Evolutionary conservation across 345 rosid species (phyloP).

Genomic region (Euphorbia pulcherrima): DNA sequence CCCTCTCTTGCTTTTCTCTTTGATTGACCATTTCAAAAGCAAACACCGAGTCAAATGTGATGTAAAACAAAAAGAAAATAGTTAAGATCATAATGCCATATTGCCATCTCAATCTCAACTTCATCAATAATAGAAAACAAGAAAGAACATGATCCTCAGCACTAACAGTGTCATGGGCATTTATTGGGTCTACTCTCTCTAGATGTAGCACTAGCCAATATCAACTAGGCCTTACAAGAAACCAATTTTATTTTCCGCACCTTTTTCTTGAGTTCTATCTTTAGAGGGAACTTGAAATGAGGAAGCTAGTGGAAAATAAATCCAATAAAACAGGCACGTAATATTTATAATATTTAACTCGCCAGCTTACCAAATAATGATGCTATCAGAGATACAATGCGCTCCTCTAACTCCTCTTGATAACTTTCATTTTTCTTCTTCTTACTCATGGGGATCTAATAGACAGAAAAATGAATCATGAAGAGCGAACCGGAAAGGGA

Average conservation of each 20-base stretch:
- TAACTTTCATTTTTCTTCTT: constrained; percentile 80
- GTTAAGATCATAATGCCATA: not conserved
- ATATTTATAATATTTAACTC: constrained; percentile 24
- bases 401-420: constrained; percentile 90
- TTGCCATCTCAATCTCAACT: not conserved
- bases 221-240: not conserved
- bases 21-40: not conserved
- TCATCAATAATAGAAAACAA: not conserved
- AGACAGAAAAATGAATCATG: constrained; percentile 14
- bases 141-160: not conserved
- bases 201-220: not conserved
- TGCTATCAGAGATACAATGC: constrained; percentile 68
- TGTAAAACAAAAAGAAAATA: not conserved
- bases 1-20: not conserved
- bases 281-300: not conserved
- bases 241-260: not conserved
- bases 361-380: constrained; percentile 88
- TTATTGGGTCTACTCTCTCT: not conserved
- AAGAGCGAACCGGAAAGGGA: not conserved
- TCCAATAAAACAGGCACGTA: not conserved
- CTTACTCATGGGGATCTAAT: constrained; percentile 80
- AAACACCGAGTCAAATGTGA: not conserved
- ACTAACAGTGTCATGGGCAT: not conserved
- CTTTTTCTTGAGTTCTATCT: not conserved
- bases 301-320: too few relatives aligned